Evolutionary conservation across 1,284 basidiomycete species (phyloP).

Genomic region (Cutaneotrichosporon spelunceum): DNA sequence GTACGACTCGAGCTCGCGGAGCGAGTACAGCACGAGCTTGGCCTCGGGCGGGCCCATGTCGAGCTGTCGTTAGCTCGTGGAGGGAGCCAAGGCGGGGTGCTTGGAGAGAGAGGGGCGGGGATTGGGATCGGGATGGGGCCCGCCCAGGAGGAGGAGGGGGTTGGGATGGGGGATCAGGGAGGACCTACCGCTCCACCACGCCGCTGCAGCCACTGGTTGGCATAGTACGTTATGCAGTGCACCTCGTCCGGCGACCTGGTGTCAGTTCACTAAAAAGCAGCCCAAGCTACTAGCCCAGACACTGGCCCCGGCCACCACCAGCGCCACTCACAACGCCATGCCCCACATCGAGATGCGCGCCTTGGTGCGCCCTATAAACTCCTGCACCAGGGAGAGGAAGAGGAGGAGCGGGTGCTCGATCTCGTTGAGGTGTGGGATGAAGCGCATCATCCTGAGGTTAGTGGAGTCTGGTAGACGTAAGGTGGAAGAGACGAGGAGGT

Average conservation of each 20-base stretch:
- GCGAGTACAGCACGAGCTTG: conserved; percentile 6
- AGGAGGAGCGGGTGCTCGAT: background rate
- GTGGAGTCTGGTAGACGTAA: background rate
- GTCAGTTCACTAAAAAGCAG: background rate
- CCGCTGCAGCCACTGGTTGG: conserved; percentile 7
- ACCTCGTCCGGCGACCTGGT: background rate
- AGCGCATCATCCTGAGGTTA: conserved; percentile 1
- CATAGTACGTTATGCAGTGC: background rate
- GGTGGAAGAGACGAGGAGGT: background rate
- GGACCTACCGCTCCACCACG: conserved; percentile 1
- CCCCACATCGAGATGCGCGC: conserved; percentile 5
- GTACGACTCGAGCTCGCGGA: conserved; percentile 4
- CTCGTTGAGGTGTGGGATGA: conserved; percentile 1
- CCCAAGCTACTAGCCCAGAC: background rate
- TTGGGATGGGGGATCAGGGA: no score
- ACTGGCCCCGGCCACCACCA: background rate
- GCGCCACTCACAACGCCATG: background rate
- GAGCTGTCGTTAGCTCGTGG: background rate
- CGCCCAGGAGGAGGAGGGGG: no score
- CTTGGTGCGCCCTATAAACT: conserved; percentile 3
- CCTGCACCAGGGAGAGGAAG: conserved; percentile 1
- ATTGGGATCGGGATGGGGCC: no score
- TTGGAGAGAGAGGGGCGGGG: no score
- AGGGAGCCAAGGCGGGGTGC: no score
- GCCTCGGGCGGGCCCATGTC: conserved; percentile 4